Conservation (phyloP, 2,329 filamentous ascomycete genomes). For the Pseudogymnoascus sp. region DNA sequence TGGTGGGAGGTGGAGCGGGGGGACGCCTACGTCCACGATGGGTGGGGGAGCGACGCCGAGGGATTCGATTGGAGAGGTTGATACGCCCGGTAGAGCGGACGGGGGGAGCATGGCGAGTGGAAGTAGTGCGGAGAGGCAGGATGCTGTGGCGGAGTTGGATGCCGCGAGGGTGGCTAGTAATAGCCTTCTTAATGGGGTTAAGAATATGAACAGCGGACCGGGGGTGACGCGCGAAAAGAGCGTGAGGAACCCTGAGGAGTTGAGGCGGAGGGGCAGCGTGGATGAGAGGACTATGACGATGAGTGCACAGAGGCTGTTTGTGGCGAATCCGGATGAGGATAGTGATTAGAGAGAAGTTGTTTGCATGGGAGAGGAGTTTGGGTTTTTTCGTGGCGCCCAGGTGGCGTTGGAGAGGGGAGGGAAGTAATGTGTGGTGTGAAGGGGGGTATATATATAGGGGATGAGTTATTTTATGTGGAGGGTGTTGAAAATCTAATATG, state of each 20-base stretch:
- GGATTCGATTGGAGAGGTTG: background rate
- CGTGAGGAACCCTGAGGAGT: conserved; percentile 59
- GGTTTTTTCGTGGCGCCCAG: background rate
- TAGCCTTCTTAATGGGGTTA: conserved; percentile 49
- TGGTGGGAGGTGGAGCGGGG: background rate
- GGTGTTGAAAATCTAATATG: background rate
- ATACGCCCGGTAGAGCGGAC: background rate
- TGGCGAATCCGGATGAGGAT: conserved; percentile 67
- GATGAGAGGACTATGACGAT: conserved; percentile 67
- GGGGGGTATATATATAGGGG: background rate
- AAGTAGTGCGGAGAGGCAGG: conserved; percentile 44
- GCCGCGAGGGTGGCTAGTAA: conserved; percentile 48
- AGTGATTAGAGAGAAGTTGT: conserved; percentile 20
- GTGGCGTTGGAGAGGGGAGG: background rate
- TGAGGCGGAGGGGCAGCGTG: conserved; percentile 70
- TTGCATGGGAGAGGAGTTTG: too few species aligned
- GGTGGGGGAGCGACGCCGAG: background rate
- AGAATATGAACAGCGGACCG: conserved; percentile 49
- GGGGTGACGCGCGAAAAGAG: conserved; percentile 59
- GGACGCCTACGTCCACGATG: background rate
- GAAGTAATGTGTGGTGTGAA: background rate
- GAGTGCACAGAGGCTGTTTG: conserved; percentile 62
- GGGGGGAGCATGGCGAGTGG: conserved; percentile 13
- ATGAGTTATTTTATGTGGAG: background rate
- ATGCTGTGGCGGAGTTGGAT: conserved; percentile 49